Evolutionary conservation across 2,329 filamentous ascomycete species (phyloP), one percentile per base, ranked within the genome.

Genomic region (Calonectria multiphialidica): DNA sequence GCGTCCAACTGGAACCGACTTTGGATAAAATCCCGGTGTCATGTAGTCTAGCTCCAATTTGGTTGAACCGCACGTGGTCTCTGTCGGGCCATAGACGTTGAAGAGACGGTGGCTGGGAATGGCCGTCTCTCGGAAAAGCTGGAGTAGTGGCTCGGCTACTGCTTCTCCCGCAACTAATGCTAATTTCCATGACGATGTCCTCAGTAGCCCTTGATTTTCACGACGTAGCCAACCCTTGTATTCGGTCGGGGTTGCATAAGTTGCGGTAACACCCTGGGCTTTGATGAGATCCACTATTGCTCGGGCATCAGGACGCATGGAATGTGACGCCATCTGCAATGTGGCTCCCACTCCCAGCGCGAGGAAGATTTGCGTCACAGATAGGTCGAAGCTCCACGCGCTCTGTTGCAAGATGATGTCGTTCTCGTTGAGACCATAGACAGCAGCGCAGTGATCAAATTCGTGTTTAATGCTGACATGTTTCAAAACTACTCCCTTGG

Each of bases 341-440:
- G 50, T 55, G 4, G 68, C 73, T 1, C 73, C 73, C 9, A 70
- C 68, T 4, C 45, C 59, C 8, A 75, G 61, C 1, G 72, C 72
- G 1, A 68, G 40, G 15, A 75, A 62, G 3, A 61, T 50, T 37
- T 75, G 73, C 1, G 53, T 50, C 8, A 74, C 57, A 5, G 73
- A 75, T 12, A 75, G 47, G 13, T 75, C 73, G 6, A 75, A 75
- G 0, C 73, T 72, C 23, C 68, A 68, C 6, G 73, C 70, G 30
- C 73, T 75, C 23, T 74, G 72, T 23, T 75, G 73, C 0, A 75
- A 66, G 7, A 74, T 59, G 25, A 68, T 49, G 12, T 72, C 70
- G 15, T 42, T 50, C 9, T 70, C 64, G 16, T 61, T 35, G 13
- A 70, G 67, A 0, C 42, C 42, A 28, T 72, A 68, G 5, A 55